Conservation (phyloP, 2,329 filamentous ascomycete species). For the Colletotrichum magnum region DNA sequence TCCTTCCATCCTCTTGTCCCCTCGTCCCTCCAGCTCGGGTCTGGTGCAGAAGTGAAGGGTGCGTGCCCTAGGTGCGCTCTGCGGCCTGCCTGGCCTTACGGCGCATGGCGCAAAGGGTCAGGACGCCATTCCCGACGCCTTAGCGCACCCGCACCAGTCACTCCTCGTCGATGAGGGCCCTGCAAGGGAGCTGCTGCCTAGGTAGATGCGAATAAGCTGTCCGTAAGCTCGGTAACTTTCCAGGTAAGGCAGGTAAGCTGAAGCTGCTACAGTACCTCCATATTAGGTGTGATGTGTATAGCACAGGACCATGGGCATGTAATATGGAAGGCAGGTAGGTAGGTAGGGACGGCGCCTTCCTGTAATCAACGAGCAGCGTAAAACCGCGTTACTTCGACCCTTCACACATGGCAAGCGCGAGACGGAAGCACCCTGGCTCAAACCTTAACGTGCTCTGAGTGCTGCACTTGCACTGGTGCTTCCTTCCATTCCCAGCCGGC, state of each 20-base stretch:
- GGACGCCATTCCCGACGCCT: conserved; percentile 9
- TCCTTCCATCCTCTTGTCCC: too few species aligned
- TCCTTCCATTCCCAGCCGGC: conserved; percentile 3
- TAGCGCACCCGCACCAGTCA: conserved; percentile 22
- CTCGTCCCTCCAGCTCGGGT: too few species aligned
- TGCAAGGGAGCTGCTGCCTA: not conserved
- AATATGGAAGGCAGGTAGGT: too few species aligned
- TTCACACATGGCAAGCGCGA: conserved; percentile 27
- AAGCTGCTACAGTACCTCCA: too few species aligned
- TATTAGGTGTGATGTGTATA: too few species aligned
- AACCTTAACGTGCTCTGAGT: conserved; percentile 21
- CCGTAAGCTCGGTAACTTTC: too few species aligned
- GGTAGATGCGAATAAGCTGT: not conserved
- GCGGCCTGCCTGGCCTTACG: not conserved
- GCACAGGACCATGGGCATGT: too few species aligned
- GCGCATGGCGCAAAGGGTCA: not conserved
- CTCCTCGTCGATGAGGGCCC: not conserved
- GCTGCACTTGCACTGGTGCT: not conserved
- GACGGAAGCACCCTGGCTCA: conserved; percentile 24
- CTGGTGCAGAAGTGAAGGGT: too few species aligned
- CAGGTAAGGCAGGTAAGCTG: too few species aligned
- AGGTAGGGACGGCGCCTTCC: not conserved
- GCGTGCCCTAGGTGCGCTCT: not conserved
- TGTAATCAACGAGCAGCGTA: not conserved
- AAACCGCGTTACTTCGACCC: not conserved